Evolutionary conservation across 169 alveolate species (phyloP).

Genomic region (Plasmodium inui): DNA sequence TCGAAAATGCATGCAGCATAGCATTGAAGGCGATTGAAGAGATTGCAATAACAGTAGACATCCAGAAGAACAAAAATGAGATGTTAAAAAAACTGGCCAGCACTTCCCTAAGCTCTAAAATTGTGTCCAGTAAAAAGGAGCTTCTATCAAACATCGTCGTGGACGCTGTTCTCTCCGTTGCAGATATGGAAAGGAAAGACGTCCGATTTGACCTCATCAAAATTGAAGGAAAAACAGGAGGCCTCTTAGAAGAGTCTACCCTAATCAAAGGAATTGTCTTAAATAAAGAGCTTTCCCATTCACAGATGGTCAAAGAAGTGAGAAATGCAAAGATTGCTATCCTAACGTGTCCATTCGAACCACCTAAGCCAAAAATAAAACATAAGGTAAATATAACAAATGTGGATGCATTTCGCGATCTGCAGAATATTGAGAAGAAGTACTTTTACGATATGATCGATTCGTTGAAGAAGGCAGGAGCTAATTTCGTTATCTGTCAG

Average conservation of each 20-base stretch:
- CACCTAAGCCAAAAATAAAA: constrained; percentile 99
- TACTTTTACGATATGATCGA: constrained; percentile 97
- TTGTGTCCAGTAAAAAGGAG: constrained; percentile 93
- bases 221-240: constrained; percentile 97
- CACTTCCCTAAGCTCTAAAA: constrained; percentile 98
- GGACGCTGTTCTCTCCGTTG: constrained; percentile 98
- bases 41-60: constrained; percentile 88
- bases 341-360: constrained; percentile 99
- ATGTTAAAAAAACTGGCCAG: constrained; percentile 91
- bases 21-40: constrained; percentile 93
- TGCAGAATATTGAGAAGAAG: constrained; percentile 90
- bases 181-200: constrained; percentile 97
- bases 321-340: constrained; percentile 97
- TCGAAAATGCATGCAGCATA: constrained; percentile 96
- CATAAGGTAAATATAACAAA: constrained; percentile 97
- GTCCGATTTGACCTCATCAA: constrained; percentile 98
- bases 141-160: constrained; percentile 96
- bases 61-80: constrained; percentile 85
- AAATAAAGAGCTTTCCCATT: constrained; percentile 99
- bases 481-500: constrained; percentile 97
- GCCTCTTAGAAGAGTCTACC: constrained; percentile 95
- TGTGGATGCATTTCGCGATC: constrained; percentile 97
- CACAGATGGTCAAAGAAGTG: constrained; percentile 96
- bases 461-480: constrained; percentile 95
- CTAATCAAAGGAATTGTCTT: constrained; percentile 96